phyloP scores from a whole-genome alignment of 495 filamentous ascomycete species.

The Stereocaulon alpinum region DNA sequence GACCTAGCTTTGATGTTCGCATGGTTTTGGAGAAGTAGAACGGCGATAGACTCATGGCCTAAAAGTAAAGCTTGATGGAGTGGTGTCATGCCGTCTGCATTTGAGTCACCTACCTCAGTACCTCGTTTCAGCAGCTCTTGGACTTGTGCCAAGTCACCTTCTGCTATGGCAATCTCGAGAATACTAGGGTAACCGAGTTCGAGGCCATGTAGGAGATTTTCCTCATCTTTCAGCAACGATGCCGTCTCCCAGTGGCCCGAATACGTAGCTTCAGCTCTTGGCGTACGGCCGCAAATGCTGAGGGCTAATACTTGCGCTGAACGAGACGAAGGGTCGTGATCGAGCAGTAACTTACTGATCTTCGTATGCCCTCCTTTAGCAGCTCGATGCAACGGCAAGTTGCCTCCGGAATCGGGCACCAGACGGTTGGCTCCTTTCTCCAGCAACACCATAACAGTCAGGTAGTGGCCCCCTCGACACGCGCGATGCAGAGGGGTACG shows the following conservation, averaged over 20 bases:
- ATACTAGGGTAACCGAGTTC: neutral
- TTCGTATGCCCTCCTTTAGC: constrained; percentile 1
- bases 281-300: neutral
- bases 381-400: constrained; percentile 13
- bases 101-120: neutral
- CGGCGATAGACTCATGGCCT: constrained; percentile 3
- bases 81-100: neutral
- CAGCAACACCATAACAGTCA: constrained; percentile 1
- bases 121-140: neutral
- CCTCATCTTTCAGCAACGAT: constrained; percentile 1
- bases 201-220: neutral
- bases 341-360: neutral
- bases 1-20: neutral
- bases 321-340: neutral
- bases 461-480: constrained; percentile 6
- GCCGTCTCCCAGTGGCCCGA: constrained; percentile 1
- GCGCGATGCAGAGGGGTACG: constrained; percentile 11
- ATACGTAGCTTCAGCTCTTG: constrained; percentile 5
- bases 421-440: constrained; percentile 5
- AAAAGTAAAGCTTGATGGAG: constrained; percentile 12
- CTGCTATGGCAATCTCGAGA: constrained; percentile 7
- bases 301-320: constrained; percentile 1
- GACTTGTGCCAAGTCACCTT: neutral
- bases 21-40: neutral
- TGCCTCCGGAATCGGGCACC: neutral